phyloP scores from a whole-genome alignment of 176 grass and related monocot genomes.

The Eremochloa ophiuroides region DNA sequence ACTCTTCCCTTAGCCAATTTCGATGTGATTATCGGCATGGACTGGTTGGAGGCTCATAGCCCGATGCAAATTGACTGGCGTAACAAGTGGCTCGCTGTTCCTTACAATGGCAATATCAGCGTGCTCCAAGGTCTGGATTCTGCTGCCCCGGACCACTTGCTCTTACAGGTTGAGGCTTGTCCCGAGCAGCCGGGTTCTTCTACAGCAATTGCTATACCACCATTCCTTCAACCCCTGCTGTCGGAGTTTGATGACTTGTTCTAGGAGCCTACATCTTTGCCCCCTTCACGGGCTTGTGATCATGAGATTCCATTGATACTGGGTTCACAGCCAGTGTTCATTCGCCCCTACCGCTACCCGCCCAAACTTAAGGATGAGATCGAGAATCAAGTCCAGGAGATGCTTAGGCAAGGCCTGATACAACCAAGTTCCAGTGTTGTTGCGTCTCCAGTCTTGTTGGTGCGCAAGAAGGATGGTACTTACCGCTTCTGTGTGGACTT shows the following conservation, averaged over 20 bases:
- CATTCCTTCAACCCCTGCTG: background rate
- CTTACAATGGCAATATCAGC: fast-evolving
- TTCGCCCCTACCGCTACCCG: background rate
- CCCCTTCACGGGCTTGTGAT: background rate
- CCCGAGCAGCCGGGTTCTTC: background rate
- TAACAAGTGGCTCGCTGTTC: background rate
- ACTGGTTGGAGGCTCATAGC: background rate
- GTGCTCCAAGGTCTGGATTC: fast-evolving
- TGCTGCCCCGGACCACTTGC: no score
- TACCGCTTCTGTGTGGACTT: no score
- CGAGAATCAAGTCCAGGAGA: no score
- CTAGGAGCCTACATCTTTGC: background rate
- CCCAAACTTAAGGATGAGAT: background rate
- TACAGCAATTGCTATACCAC: no score
- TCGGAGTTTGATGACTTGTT: no score
- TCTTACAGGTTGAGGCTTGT: no score
- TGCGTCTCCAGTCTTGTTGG: no score
- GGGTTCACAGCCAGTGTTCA: background rate
- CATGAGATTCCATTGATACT: background rate
- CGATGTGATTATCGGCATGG: background rate
- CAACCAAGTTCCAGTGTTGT: no score
- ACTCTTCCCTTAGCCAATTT: background rate
- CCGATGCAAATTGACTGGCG: background rate
- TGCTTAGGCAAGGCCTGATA: no score
- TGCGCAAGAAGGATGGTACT: no score